A percentile compares a stretch with the other conserved stretches of the same genome.
Conservation (phyloP, 2,329 filamentous ascomycete species). For the Aureobasidium sp. region DNA sequence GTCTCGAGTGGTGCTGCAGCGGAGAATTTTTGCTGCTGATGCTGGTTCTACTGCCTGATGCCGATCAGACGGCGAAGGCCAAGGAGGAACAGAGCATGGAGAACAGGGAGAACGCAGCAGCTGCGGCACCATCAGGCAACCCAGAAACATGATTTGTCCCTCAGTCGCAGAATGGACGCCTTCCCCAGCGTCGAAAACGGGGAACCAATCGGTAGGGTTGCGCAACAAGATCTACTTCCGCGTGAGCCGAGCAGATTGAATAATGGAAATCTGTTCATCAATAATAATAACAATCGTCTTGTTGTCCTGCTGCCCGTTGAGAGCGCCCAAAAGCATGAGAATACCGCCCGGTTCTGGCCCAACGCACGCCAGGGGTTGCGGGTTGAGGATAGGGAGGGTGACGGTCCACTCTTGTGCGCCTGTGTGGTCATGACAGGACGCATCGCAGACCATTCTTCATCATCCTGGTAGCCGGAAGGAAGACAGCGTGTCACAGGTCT, state of each 20-base stretch:
- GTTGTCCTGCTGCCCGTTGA: conserved; percentile 11
- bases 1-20: conserved; percentile 6
- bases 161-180: background rate
- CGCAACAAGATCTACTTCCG: conserved; percentile 13
- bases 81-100: conserved; percentile 2
- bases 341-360: conserved; percentile 8
- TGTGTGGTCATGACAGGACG: conserved; percentile 3
- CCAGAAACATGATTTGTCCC: background rate
- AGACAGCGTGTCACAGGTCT: conserved; percentile 4
- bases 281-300: background rate
- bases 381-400: background rate
- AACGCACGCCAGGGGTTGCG: conserved; percentile 12
- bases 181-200: conserved; percentile 2
- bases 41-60: conserved; percentile 6
- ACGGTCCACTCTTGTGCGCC: conserved; percentile 4
- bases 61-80: conserved; percentile 7
- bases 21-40: conserved; percentile 4
- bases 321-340: background rate
- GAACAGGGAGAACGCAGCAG: background rate
- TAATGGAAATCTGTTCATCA: conserved; percentile 7
- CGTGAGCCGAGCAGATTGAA: conserved; percentile 14
- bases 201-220: conserved; percentile 14
- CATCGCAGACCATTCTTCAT: conserved; percentile 4
- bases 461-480: conserved; percentile 13
- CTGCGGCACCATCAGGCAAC: background rate